Evolutionary conservation across 2,329 filamentous ascomycete species (phyloP).

Genomic region (Fusarium ambrosium): DNA sequence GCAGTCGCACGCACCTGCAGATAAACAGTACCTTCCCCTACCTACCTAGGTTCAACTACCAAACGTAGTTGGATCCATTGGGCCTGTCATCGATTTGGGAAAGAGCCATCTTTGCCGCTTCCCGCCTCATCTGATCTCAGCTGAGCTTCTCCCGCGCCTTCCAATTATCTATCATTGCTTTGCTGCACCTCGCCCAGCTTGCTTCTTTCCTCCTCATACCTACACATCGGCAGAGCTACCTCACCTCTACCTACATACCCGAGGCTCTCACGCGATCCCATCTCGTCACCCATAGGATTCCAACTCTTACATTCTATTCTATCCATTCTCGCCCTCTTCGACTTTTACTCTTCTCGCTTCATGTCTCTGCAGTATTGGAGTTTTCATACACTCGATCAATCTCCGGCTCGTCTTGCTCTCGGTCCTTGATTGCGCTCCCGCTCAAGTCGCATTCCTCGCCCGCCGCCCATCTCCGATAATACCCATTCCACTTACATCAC

Average conservation of each 20-base stretch:
- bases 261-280: slow-evolving; percentile 29
- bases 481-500: neutral
- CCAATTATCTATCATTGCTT: neutral
- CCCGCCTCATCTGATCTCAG: slow-evolving; percentile 28
- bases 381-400: slow-evolving; percentile 28
- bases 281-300: slow-evolving; percentile 29
- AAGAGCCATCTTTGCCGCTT: slow-evolving; percentile 21
- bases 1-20: slow-evolving; percentile 9
- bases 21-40: slow-evolving; percentile 12
- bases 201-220: slow-evolving; percentile 29
- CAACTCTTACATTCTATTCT: neutral
- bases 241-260: slow-evolving; percentile 14
- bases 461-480: slow-evolving; percentile 1
- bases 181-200: slow-evolving; percentile 13
- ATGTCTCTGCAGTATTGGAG: slow-evolving; percentile 48
- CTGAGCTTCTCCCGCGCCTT: slow-evolving; percentile 20
- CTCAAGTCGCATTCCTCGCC: slow-evolving; percentile 34
- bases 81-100: slow-evolving; percentile 9
- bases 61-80: slow-evolving; percentile 1
- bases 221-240: neutral
- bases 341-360: slow-evolving; percentile 17
- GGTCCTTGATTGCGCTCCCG: slow-evolving; percentile 22
- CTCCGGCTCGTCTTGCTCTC: slow-evolving; percentile 19
- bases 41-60: neutral
- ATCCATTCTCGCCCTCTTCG: neutral